Evolutionary conservation across 768 basidiomycete genomes (phyloP).

Genomic region (Grammothele lineata): DNA sequence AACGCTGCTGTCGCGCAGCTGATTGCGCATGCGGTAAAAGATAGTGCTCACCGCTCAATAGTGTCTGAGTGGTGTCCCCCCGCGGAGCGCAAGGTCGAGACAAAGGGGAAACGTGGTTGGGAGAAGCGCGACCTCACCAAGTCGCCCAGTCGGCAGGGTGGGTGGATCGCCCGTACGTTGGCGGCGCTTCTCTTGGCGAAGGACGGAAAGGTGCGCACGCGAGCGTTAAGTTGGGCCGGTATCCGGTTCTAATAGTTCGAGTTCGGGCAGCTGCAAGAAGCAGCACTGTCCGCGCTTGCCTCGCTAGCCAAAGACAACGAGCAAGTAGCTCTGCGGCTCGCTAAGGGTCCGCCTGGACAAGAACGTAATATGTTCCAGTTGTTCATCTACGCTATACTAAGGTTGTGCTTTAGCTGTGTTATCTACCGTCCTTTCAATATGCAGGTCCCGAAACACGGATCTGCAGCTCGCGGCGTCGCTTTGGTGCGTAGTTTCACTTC

Average conservation of each 20-base stretch:
- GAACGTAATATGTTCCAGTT: conserved; percentile 25
- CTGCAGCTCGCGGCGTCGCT: conserved; percentile 68
- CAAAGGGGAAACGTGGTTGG: conserved; percentile 66
- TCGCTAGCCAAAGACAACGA: conserved; percentile 63
- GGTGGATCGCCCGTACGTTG: conserved; percentile 57
- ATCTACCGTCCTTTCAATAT: conserved; percentile 42
- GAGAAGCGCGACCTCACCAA: conserved; percentile 51
- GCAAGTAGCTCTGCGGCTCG: conserved; percentile 44
- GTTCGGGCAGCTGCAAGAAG: conserved; percentile 71
- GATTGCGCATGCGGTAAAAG: conserved; percentile 48
- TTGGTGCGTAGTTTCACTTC: conserved; percentile 49
- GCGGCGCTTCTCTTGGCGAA: conserved; percentile 42
- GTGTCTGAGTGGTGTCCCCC: conserved; percentile 64
- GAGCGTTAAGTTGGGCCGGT: not conserved
- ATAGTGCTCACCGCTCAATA: conserved; percentile 41
- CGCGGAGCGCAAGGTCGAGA: conserved; percentile 48
- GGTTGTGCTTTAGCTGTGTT: conserved; percentile 43
- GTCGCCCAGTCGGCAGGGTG: conserved; percentile 41
- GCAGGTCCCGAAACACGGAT: conserved; percentile 55
- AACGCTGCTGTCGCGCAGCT: conserved; percentile 56
- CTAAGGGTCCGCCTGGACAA: conserved; percentile 39
- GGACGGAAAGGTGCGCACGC: conserved; percentile 48
- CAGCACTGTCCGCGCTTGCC: conserved; percentile 58
- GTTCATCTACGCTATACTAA: too few relatives aligned
- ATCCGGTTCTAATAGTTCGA: not conserved